phyloP scores from a whole-genome alignment of 208 protist genomes.

The Acanthamoeba lenticulata region DNA sequence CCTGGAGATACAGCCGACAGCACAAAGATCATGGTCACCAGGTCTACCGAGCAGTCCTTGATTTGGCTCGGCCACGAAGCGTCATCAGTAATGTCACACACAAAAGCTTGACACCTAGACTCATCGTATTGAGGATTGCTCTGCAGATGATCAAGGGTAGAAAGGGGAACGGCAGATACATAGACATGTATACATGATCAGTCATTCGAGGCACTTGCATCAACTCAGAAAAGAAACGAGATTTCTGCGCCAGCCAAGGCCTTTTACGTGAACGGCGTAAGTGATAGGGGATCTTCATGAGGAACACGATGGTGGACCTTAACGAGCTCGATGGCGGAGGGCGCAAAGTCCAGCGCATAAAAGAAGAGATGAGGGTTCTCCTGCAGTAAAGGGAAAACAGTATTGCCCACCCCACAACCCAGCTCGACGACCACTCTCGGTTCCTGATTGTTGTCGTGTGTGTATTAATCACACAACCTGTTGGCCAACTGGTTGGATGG shows the following conservation, averaged over 20 bases:
- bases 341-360: conserved; percentile 93
- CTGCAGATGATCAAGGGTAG: too few relatives aligned
- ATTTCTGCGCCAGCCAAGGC: too few relatives aligned
- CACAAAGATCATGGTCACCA: conserved; percentile 95
- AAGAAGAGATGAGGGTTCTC: conserved; percentile 88
- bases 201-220: too few relatives aligned
- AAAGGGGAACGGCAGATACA: too few relatives aligned
- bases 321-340: conserved; percentile 90
- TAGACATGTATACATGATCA: too few relatives aligned
- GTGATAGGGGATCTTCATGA: not conserved
- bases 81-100: conserved; percentile 69
- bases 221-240: not conserved
- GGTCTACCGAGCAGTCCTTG: conserved; percentile 69
- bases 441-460: not conserved
- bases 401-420: conserved; percentile 95
- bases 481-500: too few relatives aligned
- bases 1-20: conserved; percentile 92
- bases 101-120: conserved; percentile 71
- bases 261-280: not conserved
- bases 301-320: conserved; percentile 23
- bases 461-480: too few relatives aligned
- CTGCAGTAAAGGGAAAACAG: conserved; percentile 91
- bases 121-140: conserved; percentile 66
- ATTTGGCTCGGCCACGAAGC: conserved; percentile 34
- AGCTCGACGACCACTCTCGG: conserved; percentile 86